These are phyloP conservation scores for Extremus antarcticus DNA, from an alignment of 495 filamentous ascomycete genomes.

Conservation along the genomic window DNA sequence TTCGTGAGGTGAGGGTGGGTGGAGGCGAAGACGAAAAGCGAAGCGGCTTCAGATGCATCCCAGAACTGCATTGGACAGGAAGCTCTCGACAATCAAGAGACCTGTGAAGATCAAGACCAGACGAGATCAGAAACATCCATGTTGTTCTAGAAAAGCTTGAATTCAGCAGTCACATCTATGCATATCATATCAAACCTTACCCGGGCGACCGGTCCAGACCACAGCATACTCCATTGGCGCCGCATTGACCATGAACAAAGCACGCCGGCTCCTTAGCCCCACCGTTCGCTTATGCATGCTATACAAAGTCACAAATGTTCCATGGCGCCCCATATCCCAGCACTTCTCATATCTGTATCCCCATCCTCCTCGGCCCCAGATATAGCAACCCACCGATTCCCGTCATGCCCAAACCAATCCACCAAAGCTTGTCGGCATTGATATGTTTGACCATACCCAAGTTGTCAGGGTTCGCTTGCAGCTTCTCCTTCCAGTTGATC, in stretches of 20 bases:
- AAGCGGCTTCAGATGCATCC: too few relatives aligned
- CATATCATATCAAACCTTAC: neutral
- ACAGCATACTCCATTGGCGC: too few relatives aligned
- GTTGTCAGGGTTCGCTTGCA: constrained; percentile 21
- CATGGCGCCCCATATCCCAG: too few relatives aligned
- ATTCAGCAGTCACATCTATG: neutral
- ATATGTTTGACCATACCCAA: constrained; percentile 32
- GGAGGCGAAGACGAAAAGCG: too few relatives aligned
- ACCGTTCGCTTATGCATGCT: neutral
- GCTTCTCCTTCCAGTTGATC: constrained; percentile 33
- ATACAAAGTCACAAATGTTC: neutral
- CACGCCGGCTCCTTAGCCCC: too few relatives aligned
- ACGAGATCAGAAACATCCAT: neutral
- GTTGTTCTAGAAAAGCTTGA: neutral
- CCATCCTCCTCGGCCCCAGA: constrained; percentile 25
- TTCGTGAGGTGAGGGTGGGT: too few relatives aligned
- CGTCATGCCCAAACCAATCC: constrained; percentile 60
- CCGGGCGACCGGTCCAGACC: too few relatives aligned
- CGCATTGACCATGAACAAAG: neutral
- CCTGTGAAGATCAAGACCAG: too few relatives aligned
- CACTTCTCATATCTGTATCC: constrained; percentile 13
- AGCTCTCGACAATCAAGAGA: too few relatives aligned
- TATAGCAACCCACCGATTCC: constrained; percentile 48
- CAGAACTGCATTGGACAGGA: too few relatives aligned
- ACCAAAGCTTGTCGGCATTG: constrained; percentile 53